phyloP scores from a whole-genome alignment of 2,329 filamentous ascomycete species.

The Neopestalotiopsis clavispora region DNA sequence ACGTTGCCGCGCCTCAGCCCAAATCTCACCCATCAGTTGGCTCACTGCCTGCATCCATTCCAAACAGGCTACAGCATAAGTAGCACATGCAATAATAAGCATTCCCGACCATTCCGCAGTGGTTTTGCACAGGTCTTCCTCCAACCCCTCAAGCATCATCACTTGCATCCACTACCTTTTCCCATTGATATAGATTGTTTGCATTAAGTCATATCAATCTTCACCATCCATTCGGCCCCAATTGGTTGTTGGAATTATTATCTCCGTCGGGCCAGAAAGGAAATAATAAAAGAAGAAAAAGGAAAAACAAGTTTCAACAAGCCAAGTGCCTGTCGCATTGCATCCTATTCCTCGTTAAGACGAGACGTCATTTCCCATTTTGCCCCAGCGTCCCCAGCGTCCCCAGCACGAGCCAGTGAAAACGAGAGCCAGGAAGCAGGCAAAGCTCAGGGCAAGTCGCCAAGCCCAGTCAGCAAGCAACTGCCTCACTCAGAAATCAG shows the following conservation, averaged over 20 bases:
- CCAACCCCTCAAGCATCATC: neutral
- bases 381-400: neutral
- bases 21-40: neutral
- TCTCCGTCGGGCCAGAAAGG: neutral
- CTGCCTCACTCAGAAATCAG: constrained; percentile 13
- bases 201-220: too few relatives aligned
- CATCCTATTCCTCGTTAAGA: constrained; percentile 11
- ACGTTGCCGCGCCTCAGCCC: neutral
- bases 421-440: constrained; percentile 1
- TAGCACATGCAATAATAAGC: neutral
- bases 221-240: neutral
- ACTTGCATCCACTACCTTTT: neutral
- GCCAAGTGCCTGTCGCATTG: constrained; percentile 6
- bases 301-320: constrained; percentile 15
- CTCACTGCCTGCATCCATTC: neutral
- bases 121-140: neutral
- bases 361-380: constrained; percentile 17
- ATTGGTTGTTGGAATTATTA: neutral
- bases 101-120: neutral
- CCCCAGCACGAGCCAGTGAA: neutral
- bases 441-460: constrained; percentile 12
- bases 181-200: neutral
- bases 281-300: neutral
- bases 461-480: constrained; percentile 12
- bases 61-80: neutral